Base-by-base conservation (phyloP, 2,329 filamentous ascomycete genomes). In the Trichothecium roseum region DNA sequence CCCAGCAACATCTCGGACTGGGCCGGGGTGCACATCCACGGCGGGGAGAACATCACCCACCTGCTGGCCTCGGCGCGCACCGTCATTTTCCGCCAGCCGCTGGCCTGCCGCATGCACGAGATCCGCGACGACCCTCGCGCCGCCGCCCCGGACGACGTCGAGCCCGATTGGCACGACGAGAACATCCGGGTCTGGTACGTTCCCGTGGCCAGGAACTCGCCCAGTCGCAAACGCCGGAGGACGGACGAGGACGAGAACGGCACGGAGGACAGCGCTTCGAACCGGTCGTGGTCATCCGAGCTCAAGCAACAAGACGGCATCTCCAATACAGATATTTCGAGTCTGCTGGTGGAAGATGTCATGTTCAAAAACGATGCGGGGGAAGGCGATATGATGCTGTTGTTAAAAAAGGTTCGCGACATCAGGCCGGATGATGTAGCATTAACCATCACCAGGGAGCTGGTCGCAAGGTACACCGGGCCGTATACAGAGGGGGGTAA, bases 131-230 rank as follows among this genome's bases (percentile, higher is more conserved):
- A 71, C 35, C 56, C 61, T 5, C 54, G 62, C 8, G 36, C 44
- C 5, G 41, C 42, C 3, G 40, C 44, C n/a, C 36, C 49, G 13
- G 28, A 43, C 3, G 48, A 51, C 18, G 38, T 49, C 27, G 54
- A 63, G 20, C 84, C 87, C 0, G 78, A 84, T 34, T 94, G 77
- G 72, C 57, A 74, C 39, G 89, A 96, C 54, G 66, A 74, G 9
- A 78, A 80, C 42, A 75, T 95, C 37, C 77, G 78, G 39, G 82
- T 95, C 1, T 96, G 89, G 89, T 80, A 85, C 31, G 68, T 96
- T 50, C 73, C 83, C 0, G 29, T 30, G 10, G 26, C 35, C 10
- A 42, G 46, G 14, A 46, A 52, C 5, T 56, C 57, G 2, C 51
- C 47, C 40, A 60, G 54, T 30, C 49, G 44, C 24, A 62, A 62